phyloP scores from a whole-genome alignment of 2,329 filamentous ascomycete genomes.

The Penicillium sp. region DNA sequence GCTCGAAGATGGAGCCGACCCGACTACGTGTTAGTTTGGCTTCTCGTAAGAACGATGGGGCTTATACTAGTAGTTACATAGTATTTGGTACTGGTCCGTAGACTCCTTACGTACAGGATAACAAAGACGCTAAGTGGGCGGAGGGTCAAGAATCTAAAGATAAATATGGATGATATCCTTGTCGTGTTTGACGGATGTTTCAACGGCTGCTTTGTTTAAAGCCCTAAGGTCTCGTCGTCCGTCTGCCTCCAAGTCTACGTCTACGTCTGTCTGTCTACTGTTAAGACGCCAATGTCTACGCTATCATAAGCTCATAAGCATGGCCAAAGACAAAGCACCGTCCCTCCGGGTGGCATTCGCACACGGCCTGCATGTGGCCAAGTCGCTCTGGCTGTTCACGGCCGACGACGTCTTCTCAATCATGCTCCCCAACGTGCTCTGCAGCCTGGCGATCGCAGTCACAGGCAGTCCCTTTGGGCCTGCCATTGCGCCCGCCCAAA shows the following conservation, averaged over 20 bases:
- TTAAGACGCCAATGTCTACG: too few relatives aligned
- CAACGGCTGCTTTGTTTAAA: too few relatives aligned
- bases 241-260: too few relatives aligned
- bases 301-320: neutral
- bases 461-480: neutral
- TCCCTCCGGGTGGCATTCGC: neutral
- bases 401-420: neutral
- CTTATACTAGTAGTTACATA: too few relatives aligned
- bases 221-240: too few relatives aligned
- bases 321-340: neutral
- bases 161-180: too few relatives aligned
- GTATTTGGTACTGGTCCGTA: too few relatives aligned
- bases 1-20: too few relatives aligned
- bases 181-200: neutral
- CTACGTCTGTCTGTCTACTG: too few relatives aligned
- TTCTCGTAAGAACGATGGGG: neutral
- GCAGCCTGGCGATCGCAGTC: neutral
- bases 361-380: neutral
- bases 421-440: neutral
- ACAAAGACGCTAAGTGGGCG: neutral
- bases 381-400: neutral
- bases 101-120: neutral
- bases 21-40: too few relatives aligned
- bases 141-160: neutral
- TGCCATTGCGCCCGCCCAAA: neutral